Conservation (phyloP, 192 early-diverging fungal genomes). For the Phycomyces blakesleeanus region DNA sequence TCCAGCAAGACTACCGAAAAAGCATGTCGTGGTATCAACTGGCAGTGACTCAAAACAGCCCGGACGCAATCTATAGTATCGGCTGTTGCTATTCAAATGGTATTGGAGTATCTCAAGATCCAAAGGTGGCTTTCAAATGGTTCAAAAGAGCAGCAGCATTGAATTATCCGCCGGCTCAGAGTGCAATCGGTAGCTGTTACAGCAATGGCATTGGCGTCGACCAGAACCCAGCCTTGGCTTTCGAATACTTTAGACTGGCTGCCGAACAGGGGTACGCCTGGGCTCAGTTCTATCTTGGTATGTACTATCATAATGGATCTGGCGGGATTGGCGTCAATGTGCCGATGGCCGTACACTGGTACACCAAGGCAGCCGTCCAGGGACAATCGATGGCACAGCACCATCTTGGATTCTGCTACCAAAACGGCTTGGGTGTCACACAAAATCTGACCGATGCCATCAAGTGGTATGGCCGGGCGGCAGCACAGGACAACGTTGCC, state of each 20-base stretch:
- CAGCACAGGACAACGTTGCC: slow-evolving; percentile 49
- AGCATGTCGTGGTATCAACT: slow-evolving; percentile 63
- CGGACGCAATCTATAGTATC: slow-evolving; percentile 54
- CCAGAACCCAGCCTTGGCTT: slow-evolving; percentile 47
- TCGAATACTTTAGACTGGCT: slow-evolving; percentile 51
- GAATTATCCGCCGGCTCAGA: slow-evolving; percentile 77
- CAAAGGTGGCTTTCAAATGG: slow-evolving; percentile 55
- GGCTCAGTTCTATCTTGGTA: slow-evolving; percentile 72
- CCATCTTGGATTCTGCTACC: slow-evolving; percentile 81
- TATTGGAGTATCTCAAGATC: slow-evolving; percentile 51
- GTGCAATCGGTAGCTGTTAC: slow-evolving; percentile 76
- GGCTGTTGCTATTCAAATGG: slow-evolving; percentile 60
- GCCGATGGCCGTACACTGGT: slow-evolving; percentile 53
- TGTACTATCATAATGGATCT: slow-evolving; percentile 67
- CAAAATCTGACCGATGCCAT: slow-evolving; percentile 51
- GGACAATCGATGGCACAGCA: slow-evolving; percentile 51
- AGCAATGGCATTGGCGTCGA: slow-evolving; percentile 71
- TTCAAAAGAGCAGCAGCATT: slow-evolving; percentile 57
- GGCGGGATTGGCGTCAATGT: slow-evolving; percentile 49
- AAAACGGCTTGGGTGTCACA: slow-evolving; percentile 74
- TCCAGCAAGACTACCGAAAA: slow-evolving; percentile 56
- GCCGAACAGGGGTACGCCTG: slow-evolving; percentile 52
- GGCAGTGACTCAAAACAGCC: slow-evolving; percentile 51
- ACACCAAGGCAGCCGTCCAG: slow-evolving; percentile 54
- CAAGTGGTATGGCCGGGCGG: slow-evolving; percentile 46